Base-by-base conservation (phyloP, 768 basidiomycete genomes). In the Termitomyces sp. region DNA sequence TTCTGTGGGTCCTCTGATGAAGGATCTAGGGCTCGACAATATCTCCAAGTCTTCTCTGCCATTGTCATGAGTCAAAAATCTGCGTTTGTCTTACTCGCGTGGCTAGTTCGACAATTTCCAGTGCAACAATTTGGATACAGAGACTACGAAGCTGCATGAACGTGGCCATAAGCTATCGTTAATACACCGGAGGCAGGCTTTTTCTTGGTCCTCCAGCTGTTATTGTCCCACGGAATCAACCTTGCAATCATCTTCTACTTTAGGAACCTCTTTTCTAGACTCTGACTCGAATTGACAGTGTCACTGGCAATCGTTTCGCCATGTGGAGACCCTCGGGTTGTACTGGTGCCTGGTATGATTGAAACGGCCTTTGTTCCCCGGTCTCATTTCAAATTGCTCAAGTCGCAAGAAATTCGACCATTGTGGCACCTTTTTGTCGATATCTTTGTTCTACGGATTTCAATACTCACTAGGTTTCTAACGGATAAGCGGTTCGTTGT, bases 351-450 rank as follows among this genome's bases (percentile, higher is more conserved):
- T 31, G 27, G 11, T 10, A 32, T 23, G 12, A 35, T 27, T 38
- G n/a, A 0, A 38, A n/a, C 10, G 25, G 11, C 50, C 50, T 40
- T 51, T 38, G 37, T 40, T 29, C 37, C 34, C 50, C 37, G 50
- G 50, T 48, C 46, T n/a, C 21, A 48, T 34, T 35, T 51, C 37
- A n/a, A 51, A 51, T 51, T 23, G 25, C 25, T 16, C 19, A 10
- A 12, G 2, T 50, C 34, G 25, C 8, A 27, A 25, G 35, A 25
- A 40, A 5, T 17, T 25, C 27, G n/a, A 4, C 37, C 50, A 51
- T 51, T 51, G 50, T 51, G 37, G n/a, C n/a, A 40, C 50, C 11
- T 51, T 51, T 51, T 51, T 37, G 50, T 51, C 35, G 35, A 51
- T 19, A 29, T 27, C 35, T 29, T 51, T 51, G 50, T 51, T 40